Evolutionary conservation across 805 yeast species (phyloP), one percentile per base, ranked within the genome.

Genomic region (Saccharomycopsis fibuligera): DNA sequence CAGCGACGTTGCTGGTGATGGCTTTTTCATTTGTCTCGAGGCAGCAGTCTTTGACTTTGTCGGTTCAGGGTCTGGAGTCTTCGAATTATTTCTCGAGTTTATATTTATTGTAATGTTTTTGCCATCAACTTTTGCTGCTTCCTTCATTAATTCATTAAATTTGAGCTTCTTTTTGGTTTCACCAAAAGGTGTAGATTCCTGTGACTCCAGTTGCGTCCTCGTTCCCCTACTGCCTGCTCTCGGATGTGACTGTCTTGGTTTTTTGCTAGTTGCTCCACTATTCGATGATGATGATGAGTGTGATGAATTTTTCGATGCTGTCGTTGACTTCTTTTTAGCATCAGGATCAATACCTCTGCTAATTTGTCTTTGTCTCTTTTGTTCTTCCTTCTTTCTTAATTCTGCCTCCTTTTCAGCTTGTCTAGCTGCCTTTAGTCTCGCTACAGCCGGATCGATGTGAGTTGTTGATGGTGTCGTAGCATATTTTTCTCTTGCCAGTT

Each of bases 361-460:
- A 17, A 41, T 47, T 9, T 44, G 23, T 31, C 35, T n/a, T 22
- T 47, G 35, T 21, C 45, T 35, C 21, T 44, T 47, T 21, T 24
- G 36, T 22, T 47, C 42, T 3, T 23, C 21, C 24, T 51, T 47
- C 17, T 41, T 43, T 22, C 29, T 21, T 17, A 17, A 31, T 40
- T 60, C 64, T 46, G 60, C 62, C 33, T 75, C 75, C 35, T 65
- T 69, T 54, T 84, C 88, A 37, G 69, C 63, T 51, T 78, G 68
- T 59, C 91, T 68, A 2, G 81, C 77, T 50, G 82, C 89, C 55
- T 84, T 84, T 35, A 84, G 65, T 49, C 83, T 63, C 33, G 77
- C 78, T 6, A 84, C 86, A 3, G 87, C 87, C 0, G 90, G 88
- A 59, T 84, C 91, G 4, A 73, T 38, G n/a, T 25, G 5, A 5